These are phyloP conservation scores for Anthostomella pinea DNA, from an alignment of 2,329 filamentous ascomycete genomes.

Conservation along the genomic window DNA sequence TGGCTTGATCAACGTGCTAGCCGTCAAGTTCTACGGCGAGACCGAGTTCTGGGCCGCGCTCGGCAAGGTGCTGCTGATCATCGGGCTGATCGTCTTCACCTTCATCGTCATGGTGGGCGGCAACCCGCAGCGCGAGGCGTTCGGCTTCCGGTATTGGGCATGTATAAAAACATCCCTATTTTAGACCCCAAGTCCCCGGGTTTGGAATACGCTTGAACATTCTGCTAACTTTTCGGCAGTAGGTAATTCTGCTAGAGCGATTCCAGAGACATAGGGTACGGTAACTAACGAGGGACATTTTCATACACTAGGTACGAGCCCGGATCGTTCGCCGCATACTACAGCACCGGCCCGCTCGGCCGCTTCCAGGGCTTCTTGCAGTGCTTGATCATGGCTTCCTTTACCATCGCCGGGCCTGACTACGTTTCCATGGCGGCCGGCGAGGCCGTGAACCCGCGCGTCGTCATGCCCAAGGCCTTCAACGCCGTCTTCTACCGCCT, in stretches of 20 bases:
- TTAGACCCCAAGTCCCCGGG: too few species aligned
- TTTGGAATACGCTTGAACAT: too few species aligned
- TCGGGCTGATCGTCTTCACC: conserved; percentile 71
- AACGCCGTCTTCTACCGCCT: conserved; percentile 79
- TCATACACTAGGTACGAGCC: too few species aligned
- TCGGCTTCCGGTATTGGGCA: conserved; percentile 72
- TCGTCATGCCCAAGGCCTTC: conserved; percentile 69
- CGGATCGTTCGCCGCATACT: conserved; percentile 67
- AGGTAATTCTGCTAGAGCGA: too few species aligned
- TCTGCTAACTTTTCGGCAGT: too few species aligned
- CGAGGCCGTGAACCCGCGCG: conserved; percentile 68
- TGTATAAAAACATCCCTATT: too few species aligned
- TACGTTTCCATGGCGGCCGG: conserved; percentile 62
- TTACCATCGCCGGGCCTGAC: conserved; percentile 61
- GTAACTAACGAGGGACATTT: too few species aligned
- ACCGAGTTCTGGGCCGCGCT: conserved; percentile 73
- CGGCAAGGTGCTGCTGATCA: conserved; percentile 68
- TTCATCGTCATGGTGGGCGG: conserved; percentile 82
- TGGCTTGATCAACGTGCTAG: conserved; percentile 64
- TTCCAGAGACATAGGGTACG: too few species aligned
- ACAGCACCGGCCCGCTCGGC: conserved; percentile 64
- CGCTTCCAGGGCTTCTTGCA: conserved; percentile 72
- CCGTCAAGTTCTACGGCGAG: conserved; percentile 73
- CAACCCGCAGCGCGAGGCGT: conserved; percentile 68
- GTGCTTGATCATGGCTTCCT: conserved; percentile 69